These are phyloP conservation scores for Podaxis carcinomalis DNA, from an alignment of 768 basidiomycete genomes.

Conservation along the genomic window DNA sequence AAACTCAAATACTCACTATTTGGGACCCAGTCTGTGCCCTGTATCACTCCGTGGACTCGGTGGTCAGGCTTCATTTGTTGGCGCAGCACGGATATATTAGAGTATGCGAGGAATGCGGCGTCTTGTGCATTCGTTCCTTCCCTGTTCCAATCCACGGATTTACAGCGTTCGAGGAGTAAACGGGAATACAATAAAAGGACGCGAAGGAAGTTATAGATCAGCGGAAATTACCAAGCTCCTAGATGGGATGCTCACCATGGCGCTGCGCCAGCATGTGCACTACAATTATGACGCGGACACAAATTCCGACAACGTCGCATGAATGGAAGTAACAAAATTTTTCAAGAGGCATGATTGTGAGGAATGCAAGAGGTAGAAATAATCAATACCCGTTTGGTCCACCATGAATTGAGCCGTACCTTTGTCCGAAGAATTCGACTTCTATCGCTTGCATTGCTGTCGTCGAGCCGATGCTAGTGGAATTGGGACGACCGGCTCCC, in stretches of 20 bases:
- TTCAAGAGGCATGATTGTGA: background rate
- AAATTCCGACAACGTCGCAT: slow-evolving; percentile 6
- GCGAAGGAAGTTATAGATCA: background rate
- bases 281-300: slow-evolving; percentile 22
- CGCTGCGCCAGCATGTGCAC: slow-evolving; percentile 74
- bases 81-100: slow-evolving; percentile 70
- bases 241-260: slow-evolving; percentile 50
- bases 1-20: slow-evolving; percentile 48
- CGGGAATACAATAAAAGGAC: slow-evolving; percentile 3
- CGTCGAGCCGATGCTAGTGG: slow-evolving; percentile 47
- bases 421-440: slow-evolving; percentile 71
- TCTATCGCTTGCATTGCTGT: slow-evolving; percentile 62
- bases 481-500: slow-evolving; percentile 46
- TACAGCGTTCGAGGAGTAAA: background rate
- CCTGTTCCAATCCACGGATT: slow-evolving; percentile 28
- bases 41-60: slow-evolving; percentile 74
- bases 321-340: background rate
- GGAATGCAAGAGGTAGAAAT: background rate
- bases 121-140: slow-evolving; percentile 86
- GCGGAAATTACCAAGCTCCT: slow-evolving; percentile 1
- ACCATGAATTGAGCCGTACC: slow-evolving; percentile 37
- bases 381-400: background rate
- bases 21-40: slow-evolving; percentile 61
- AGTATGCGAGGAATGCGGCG: slow-evolving; percentile 83
- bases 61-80: slow-evolving; percentile 85